phyloP scores from a whole-genome alignment of 371 early-diverging fungal species.

The Conidiobolus incongruus region DNA sequence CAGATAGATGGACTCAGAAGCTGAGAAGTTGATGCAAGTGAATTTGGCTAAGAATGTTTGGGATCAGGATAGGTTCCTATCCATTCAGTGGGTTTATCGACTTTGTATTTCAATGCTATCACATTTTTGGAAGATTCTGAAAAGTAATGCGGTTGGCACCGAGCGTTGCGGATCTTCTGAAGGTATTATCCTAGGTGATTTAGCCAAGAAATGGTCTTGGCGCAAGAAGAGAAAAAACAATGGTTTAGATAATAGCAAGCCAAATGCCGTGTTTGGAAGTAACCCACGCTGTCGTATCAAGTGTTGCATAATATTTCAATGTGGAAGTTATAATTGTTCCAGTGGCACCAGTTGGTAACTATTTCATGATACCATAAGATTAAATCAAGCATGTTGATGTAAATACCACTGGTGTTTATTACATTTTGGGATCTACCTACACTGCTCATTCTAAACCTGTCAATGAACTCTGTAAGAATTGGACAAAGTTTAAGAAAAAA shows the following conservation, averaged over 20 bases:
- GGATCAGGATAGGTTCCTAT: slow-evolving; percentile 40
- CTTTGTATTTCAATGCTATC: slow-evolving; percentile 50
- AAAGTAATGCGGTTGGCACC: slow-evolving; percentile 17
- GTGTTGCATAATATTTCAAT: slow-evolving; percentile 39
- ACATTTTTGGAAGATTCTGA: slow-evolving; percentile 18
- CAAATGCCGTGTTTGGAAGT: slow-evolving; percentile 30
- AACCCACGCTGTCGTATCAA: slow-evolving; percentile 31
- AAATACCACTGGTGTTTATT: slow-evolving; percentile 34
- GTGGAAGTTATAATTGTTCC: slow-evolving; percentile 37
- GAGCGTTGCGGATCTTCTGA: slow-evolving; percentile 29
- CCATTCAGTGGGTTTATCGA: slow-evolving; percentile 21
- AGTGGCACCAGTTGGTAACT: slow-evolving; percentile 20
- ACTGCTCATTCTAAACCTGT: slow-evolving; percentile 64
- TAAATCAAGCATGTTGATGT: slow-evolving; percentile 24
- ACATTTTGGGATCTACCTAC: slow-evolving; percentile 49
- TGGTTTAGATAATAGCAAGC: slow-evolving; percentile 20
- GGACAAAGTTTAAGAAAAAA: slow-evolving; percentile 22
- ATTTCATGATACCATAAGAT: slow-evolving; percentile 24
- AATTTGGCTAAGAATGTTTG: slow-evolving; percentile 43
- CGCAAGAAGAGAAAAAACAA: slow-evolving; percentile 12
- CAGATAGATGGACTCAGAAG: slow-evolving; percentile 57
- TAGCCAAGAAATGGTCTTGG: slow-evolving; percentile 37
- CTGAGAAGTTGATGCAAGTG: slow-evolving; percentile 40
- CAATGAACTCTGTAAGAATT: slow-evolving; percentile 27
- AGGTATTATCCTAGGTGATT: slow-evolving; percentile 26